Evolutionary conservation across 805 yeast species (phyloP), one percentile per base, ranked within the genome.

Genomic region (Priceomyces fermenticarens): DNA sequence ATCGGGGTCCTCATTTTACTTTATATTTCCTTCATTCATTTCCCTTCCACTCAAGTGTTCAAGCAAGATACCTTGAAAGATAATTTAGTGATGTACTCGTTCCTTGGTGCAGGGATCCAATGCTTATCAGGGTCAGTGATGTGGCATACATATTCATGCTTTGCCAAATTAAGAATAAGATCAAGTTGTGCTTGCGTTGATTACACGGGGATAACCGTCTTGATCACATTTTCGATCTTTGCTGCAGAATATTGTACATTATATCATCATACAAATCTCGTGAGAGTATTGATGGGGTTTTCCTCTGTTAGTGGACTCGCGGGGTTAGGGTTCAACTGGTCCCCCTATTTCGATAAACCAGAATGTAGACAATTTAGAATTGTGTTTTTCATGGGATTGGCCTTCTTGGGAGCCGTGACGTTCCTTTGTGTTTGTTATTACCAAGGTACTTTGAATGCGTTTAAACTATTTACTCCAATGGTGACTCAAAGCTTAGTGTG

Each of bases 61-160:
- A 43, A 46, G 5, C 48, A 51, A 4, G 67, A 69, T 23, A 60
- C 74, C 2, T 80, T 75, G 54, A 41, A 36, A 10, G 72, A 67
- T 38, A 75, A 77, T 39, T 39, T 75, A 7, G 76, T 83, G 15
- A 73, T 86, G 56, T 76, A 78, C 47, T 55, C 81, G 12, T 91
- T 88, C 49, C 63, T 91, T 34, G 47, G 71, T 7, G 88, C 96
- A 2, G 84, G 93, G 11, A 56, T 86, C 47, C 78, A 81, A 49
- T 93, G 98, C 60, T 68, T 91, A 43, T 43, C 79, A 6, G 84
- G 91, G 33, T 88, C 97, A 1, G 80, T 83, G 2, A 65, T 83
- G 32, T 91, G 97, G 97, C 99, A 91, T 63, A 86, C 97, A 3
- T 90, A 88, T 63, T 79, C 85, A 44, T 82, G 88, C 46, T 85